Percentiles rank a stretch among this genome's conserved stretches.
Evolutionary conservation across 2,329 filamentous ascomycete species (phyloP).

Genomic region (Mariannaea elegans): DNA sequence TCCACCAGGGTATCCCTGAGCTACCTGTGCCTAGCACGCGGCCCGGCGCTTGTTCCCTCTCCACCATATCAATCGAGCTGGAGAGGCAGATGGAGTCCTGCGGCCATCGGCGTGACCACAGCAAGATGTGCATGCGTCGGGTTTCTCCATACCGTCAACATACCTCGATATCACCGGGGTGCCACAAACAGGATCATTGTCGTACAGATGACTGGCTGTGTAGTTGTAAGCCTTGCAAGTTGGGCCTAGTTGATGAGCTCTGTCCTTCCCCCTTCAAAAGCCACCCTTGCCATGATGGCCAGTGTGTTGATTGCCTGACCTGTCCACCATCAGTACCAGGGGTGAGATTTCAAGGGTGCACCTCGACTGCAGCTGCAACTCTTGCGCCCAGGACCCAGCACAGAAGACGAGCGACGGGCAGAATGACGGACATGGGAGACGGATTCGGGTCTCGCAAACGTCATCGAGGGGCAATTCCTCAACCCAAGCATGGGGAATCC

Average conservation of each 20-base stretch:
- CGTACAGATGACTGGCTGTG: neutral
- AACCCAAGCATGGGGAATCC: neutral
- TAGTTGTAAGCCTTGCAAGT: neutral
- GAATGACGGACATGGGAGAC: constrained; percentile 4
- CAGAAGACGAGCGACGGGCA: neutral
- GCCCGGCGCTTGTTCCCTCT: constrained; percentile 22
- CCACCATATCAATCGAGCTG: constrained; percentile 18
- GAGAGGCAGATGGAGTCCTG: constrained; percentile 10
- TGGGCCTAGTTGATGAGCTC: neutral
- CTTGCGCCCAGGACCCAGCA: constrained; percentile 12
- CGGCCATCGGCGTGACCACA: constrained; percentile 14
- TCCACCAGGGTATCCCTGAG: constrained; percentile 24
- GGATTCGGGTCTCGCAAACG: constrained; percentile 22
- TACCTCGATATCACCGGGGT: neutral
- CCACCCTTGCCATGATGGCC: constrained; percentile 12
- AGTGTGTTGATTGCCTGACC: constrained; percentile 23
- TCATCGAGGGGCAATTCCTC: constrained; percentile 38
- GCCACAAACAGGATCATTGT: constrained; percentile 5
- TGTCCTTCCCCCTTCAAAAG: constrained; percentile 9
- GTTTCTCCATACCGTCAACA: neutral
- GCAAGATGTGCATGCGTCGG: constrained; percentile 6
- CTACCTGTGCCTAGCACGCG: constrained; percentile 25
- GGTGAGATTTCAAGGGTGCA: constrained; percentile 16
- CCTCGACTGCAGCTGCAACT: constrained; percentile 16
- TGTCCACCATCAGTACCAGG: constrained; percentile 6